A percentile compares a stretch with the other conserved stretches of the same genome.
Conservation (phyloP, 495 filamentous ascomycete species). For the Evansstolkia leycettana region DNA sequence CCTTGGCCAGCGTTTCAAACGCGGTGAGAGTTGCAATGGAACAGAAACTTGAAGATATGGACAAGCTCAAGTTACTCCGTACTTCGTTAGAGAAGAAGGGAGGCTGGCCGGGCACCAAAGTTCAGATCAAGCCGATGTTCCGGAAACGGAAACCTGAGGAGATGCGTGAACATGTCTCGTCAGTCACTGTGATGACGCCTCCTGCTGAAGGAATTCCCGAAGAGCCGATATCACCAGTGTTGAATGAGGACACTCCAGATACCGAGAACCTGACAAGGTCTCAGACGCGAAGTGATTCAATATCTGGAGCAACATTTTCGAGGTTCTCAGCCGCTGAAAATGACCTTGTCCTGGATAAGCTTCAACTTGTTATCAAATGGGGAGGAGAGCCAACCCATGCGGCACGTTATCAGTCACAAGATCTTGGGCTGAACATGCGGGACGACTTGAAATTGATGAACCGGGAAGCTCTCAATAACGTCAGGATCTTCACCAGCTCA, state of each 20-base stretch:
- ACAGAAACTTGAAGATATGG: conserved; percentile 67
- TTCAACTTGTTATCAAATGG: conserved; percentile 98
- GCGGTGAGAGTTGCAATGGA: conserved; percentile 71
- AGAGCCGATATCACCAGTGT: conserved; percentile 13
- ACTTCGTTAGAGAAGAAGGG: conserved; percentile 87
- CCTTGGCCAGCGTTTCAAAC: conserved; percentile 75
- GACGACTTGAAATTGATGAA: conserved; percentile 94
- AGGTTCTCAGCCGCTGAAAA: conserved; percentile 82
- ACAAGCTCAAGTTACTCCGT: conserved; percentile 71
- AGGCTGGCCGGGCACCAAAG: conserved; percentile 88
- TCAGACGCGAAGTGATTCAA: conserved; percentile 64
- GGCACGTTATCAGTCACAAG: conserved; percentile 88
- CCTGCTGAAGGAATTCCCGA: conserved; percentile 7
- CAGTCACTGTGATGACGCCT: conserved; percentile 1
- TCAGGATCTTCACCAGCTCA: conserved; percentile 86
- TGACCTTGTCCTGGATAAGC: conserved; percentile 80
- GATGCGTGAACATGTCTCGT: conserved; percentile 16
- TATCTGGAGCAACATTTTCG: conserved; percentile 76
- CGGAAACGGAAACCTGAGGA: conserved; percentile 61
- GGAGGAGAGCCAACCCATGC: conserved; percentile 97
- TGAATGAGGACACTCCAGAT: conserved; percentile 9
- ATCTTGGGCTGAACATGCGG: conserved; percentile 87
- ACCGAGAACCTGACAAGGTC: conserved; percentile 18
- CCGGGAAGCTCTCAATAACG: conserved; percentile 76
- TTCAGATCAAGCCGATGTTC: conserved; percentile 99